These are phyloP conservation scores for Monilinia aucupariae DNA, from an alignment of 2,329 filamentous ascomycete species.

Conservation along the genomic window DNA sequence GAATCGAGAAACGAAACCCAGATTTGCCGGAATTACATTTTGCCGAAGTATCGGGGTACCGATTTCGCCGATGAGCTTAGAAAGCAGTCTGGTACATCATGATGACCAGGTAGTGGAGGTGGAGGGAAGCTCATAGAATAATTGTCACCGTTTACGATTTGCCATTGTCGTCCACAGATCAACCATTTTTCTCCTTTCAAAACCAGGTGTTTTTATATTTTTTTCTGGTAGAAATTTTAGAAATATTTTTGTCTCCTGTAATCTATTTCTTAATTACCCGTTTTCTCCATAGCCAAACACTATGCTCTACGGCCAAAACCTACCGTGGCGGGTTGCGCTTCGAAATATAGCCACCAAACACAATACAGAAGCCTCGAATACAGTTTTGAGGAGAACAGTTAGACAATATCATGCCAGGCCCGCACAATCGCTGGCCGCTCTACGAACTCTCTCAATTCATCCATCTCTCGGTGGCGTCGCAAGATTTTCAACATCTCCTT, in stretches of 20 bases:
- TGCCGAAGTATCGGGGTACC: constrained; percentile 9
- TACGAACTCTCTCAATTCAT: constrained; percentile 54
- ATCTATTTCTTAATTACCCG: neutral
- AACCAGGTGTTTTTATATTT: neutral
- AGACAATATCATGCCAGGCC: constrained; percentile 42
- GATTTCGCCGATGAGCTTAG: constrained; percentile 16
- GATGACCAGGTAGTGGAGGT: constrained; percentile 14
- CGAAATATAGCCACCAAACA: constrained; percentile 25
- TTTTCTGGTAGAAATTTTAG: neutral
- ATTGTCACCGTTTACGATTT: constrained; percentile 3
- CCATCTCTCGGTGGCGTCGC: constrained; percentile 37
- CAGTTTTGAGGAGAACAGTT: constrained; percentile 25
- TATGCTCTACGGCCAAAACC: constrained; percentile 60
- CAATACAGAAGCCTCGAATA: constrained; percentile 21
- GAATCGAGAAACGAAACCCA: neutral
- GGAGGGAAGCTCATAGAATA: constrained; percentile 17
- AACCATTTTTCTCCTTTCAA: neutral
- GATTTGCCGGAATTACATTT: constrained; percentile 8
- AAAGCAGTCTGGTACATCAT: constrained; percentile 15
- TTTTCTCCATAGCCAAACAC: constrained; percentile 15
- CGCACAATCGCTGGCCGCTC: constrained; percentile 58
- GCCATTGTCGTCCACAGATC: constrained; percentile 7
- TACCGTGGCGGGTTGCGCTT: constrained; percentile 59
- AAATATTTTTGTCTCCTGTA: neutral
- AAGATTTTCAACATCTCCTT: constrained; percentile 48